Base-by-base conservation (phyloP, 176 grass and related monocot genomes). In the Zoysia japonica region DNA sequence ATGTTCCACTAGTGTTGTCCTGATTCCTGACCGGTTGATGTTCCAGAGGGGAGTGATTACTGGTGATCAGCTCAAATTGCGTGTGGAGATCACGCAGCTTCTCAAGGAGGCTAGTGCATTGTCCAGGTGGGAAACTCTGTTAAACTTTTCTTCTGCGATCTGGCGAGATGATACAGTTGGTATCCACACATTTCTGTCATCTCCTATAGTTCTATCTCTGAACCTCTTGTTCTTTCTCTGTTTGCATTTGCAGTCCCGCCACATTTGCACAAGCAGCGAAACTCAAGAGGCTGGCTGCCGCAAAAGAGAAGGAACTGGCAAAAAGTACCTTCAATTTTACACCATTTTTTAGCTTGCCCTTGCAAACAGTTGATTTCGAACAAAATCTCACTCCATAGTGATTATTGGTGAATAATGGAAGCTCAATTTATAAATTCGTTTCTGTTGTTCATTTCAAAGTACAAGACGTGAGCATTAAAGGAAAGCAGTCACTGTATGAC, bases 251-350 rank as follows among this genome's bases (percentile, higher is more conserved):
- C 76, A 99, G 96, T 57, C 96, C 96, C 47, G 91, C 96, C 11
- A 99, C 92, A 28, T 99, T 99, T 93, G 96, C 96, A 38, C 96
- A 99, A 68, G 86, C 92, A 1, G 96, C 96, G 50, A 99, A 92
- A 72, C 88, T 95, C 62, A 99, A 83, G 78, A 72, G 92, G 59
- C 17, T 87, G 61, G 92, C 90, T 87, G 90, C 54, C 35, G 71
- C 90, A 20, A 93, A 99, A 86, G 96, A 99, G 86, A 99, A 89
- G 68, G 88, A 95, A 68, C 65, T 93, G 37, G 61, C 77, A n/a
- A 99, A 83, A 79, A 13, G 96, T 93, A 91, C 68, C 68, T 76
- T 62, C 4, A 67, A 54, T 42, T 47, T 46, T 74, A 39, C 9
- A 20, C 41, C 6, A 19, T 74, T n/a, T 14, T 5, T 50, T 28